Base-by-base conservation (phyloP, 2,329 filamentous ascomycete genomes). In the Calonectria multiphialidica region DNA sequence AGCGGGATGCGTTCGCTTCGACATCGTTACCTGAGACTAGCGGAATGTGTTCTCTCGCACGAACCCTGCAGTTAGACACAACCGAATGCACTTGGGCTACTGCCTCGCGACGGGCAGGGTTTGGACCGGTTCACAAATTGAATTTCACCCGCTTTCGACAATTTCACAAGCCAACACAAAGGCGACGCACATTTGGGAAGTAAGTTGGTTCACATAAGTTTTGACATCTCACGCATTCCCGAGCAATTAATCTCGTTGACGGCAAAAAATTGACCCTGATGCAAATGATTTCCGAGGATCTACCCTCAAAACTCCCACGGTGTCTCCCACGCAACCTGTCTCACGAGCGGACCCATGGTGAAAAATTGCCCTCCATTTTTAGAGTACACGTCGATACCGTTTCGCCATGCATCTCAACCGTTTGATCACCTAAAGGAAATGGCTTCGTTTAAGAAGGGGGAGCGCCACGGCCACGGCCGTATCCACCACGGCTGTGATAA, bases 391-490 rank as follows among this genome's bases (percentile, higher is more conserved):
- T 81, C 85, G 85, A 80, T 84, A 78, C 82, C 79, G 79, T 71
- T 82, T 83, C 82, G 81, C 82, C 83, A 85, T 85, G 83, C 81
- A 82, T 84, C 83, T 82, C 82, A 81, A 83, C 82, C 85, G 81
- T 85, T 50, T 62, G 81, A 84, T 84, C 82, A 84, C 82, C 83
- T 80, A 81, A 83, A 82, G 82, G 81, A 82, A 81, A 81, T 81
- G 78, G 81, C 63, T 79, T 84, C 79, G 81, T 84, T 89, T 90
- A 92, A 83, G 91, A 92, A 80, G 91, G 88, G 84, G 93, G 91
- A 87, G 93, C 90, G 83, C 93, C 93, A 90, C 94, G 93, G 87
- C 95, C 95, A 92, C 95, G 94, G 85, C 95, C 95, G 86, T 93
- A 94, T 84, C 94, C 94, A 90, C 94, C 93, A 90, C 94, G 94